These are phyloP conservation scores for Podospora fimiseda DNA, from an alignment of 495 filamentous ascomycete genomes.

Conservation along the genomic window DNA sequence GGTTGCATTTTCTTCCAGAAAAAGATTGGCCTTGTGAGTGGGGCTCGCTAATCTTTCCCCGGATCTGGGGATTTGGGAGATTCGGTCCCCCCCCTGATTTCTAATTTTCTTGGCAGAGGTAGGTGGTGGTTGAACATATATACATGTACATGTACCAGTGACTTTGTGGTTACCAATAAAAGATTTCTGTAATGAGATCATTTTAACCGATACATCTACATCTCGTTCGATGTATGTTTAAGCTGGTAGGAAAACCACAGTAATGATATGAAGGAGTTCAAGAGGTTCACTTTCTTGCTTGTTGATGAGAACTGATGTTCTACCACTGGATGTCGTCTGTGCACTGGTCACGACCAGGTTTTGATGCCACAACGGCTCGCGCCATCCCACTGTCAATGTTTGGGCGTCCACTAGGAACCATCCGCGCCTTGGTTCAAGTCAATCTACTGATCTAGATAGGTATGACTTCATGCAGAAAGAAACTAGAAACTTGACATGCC, in stretches of 20 bases:
- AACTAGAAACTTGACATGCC: neutral
- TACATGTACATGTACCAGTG: neutral
- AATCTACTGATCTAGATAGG: no score
- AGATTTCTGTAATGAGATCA: no score
- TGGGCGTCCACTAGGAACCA: neutral
- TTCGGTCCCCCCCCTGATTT: neutral
- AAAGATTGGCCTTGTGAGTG: no score
- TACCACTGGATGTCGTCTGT: conserved; percentile 2
- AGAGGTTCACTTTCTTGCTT: no score
- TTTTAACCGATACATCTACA: no score
- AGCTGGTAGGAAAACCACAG: neutral
- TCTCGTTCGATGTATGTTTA: no score
- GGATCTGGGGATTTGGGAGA: conserved; percentile 1
- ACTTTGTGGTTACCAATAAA: no score
- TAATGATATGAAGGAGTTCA: neutral
- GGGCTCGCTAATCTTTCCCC: conserved; percentile 4
- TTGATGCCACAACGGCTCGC: neutral
- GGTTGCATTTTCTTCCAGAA: neutral
- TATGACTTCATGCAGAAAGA: neutral
- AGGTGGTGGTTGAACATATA: no score
- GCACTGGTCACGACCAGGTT: conserved; percentile 1
- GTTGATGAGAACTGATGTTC: no score
- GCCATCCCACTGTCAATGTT: neutral
- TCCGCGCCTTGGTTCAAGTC: no score
- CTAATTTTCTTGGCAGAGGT: neutral